These are phyloP conservation scores for Orbilia quercus DNA, from an alignment of 2,329 filamentous ascomycete genomes.

Conservation along the genomic window DNA sequence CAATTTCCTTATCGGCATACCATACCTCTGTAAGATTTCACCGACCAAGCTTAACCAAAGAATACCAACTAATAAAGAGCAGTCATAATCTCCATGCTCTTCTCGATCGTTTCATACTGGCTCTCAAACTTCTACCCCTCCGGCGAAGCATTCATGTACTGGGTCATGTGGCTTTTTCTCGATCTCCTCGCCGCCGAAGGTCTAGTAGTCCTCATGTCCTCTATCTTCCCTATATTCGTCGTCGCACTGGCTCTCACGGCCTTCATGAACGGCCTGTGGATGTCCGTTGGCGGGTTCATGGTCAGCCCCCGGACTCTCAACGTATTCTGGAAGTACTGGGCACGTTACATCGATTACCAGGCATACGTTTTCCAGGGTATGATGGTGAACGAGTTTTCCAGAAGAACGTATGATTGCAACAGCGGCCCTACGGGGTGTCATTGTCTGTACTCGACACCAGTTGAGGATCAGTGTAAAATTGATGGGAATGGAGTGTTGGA, in stretches of 20 bases:
- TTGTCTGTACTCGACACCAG: conserved; percentile 76
- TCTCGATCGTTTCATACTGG: conserved; percentile 82
- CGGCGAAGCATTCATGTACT: conserved; percentile 76
- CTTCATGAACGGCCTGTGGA: conserved; percentile 90
- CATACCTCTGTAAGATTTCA: conserved; percentile 72
- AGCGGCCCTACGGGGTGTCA: conserved; percentile 66
- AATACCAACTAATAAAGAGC: neutral
- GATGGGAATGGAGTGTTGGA: conserved; percentile 76
- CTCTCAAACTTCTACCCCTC: conserved; percentile 78
- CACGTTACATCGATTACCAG: conserved; percentile 90
- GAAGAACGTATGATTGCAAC: conserved; percentile 72
- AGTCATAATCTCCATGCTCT: conserved; percentile 79
- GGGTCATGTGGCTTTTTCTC: conserved; percentile 85
- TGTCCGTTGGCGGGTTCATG: conserved; percentile 85
- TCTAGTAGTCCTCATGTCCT: conserved; percentile 80
- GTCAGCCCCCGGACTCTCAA: conserved; percentile 79
- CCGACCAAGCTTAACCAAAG: neutral
- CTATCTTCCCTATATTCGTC: conserved; percentile 81
- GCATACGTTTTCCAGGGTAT: conserved; percentile 88
- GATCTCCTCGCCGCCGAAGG: conserved; percentile 84
- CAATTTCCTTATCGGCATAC: conserved; percentile 84
- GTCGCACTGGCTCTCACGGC: conserved; percentile 81
- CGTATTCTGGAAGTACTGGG: conserved; percentile 85
- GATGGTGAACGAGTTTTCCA: conserved; percentile 88
- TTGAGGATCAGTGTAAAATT: conserved; percentile 75